Evolutionary conservation across 2,329 filamentous ascomycete genomes (phyloP), one percentile per base, ranked within the genome.

Genomic region (Claviceps citrina): DNA sequence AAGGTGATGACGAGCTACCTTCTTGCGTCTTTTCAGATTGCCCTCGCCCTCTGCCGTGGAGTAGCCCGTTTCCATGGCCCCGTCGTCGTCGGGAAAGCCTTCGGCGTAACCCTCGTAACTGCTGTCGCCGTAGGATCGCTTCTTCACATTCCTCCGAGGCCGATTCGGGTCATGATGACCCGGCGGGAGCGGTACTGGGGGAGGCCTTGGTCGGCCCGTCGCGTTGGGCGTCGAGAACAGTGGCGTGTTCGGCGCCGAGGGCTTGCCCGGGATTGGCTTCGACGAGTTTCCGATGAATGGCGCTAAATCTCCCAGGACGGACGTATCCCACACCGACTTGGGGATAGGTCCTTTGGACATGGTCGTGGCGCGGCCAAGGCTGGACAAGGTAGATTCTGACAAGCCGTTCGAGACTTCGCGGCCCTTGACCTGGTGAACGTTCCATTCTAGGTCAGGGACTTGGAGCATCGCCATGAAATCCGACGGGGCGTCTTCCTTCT

Each of bases 21-120:
- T 77, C 63, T 80, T 81, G 56, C 74, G 68, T 49, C 75, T 68
- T 62, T 80, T 80, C 49, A 70, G 63, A 48, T 65, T 67, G 49
- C 80, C 76, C 49, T 82, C 80, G 49, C 76, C 76, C 48, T 82
- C 81, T 43, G 76, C 79, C 18, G 80, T 83, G 18, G 78, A 83
- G 52, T 84, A 79, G n/a, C 73, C 75, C 13, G 63, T 65, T 10
- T 71, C 76, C 41, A 56, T 53, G 33, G 68, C 73, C 7, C 55
- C 57, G 45, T 81, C 80, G 47, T 84, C 79, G 46, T 85, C 81
- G 8, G 70, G 70, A 48, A 69, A 84, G 26, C 78, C 77, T 48
- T 85, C 80, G 33, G 74, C 72, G 51, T 86, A 86, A 31, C 82
- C 81, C 51, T 81, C 76, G 52, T 73, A 87, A 51, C 78, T 83